phyloP scores from a whole-genome alignment of 140 eudicot genomes.

The Stevia rebaudiana region DNA sequence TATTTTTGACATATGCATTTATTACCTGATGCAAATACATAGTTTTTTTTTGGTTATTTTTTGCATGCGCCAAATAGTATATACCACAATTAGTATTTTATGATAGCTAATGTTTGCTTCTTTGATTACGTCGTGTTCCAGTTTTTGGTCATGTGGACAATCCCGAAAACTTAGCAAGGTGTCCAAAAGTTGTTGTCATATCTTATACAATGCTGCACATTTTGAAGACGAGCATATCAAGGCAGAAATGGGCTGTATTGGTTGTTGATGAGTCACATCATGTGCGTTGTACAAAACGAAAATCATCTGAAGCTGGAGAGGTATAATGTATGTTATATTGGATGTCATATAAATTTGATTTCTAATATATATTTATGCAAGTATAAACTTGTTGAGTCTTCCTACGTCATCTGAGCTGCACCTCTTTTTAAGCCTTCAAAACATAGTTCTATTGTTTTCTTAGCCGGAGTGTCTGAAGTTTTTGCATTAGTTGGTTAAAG shows the following conservation, averaged over 20 bases:
- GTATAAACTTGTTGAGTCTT: conserved; percentile 8
- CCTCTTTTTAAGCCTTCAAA: background rate
- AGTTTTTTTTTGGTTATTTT: background rate
- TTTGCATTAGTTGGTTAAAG: background rate
- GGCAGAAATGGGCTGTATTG: conserved; percentile 70
- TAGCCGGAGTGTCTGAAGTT: background rate
- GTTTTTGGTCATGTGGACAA: conserved; percentile 84
- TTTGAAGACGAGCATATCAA: conserved; percentile 56
- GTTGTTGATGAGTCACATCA: conserved; percentile 97
- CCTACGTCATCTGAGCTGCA: conserved; percentile 5
- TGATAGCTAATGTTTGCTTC: conserved; percentile 19
- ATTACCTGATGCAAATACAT: background rate
- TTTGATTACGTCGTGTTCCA: conserved; percentile 22
- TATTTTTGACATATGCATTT: background rate
- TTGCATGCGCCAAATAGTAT: background rate
- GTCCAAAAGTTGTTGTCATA: conserved; percentile 77
- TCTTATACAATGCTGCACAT: conserved; percentile 87
- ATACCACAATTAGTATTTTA: background rate
- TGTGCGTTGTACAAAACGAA: conserved; percentile 70
- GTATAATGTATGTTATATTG: conserved; percentile 30
- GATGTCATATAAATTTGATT: background rate
- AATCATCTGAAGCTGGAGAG: conserved; percentile 70
- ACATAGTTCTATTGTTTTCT: background rate
- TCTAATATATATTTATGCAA: conserved; percentile 4
- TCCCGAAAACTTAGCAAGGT: conserved; percentile 59